Evolutionary conservation across 257 asterid species (phyloP), one percentile per base, ranked within the genome.

Genomic region (Fraxinus anomala): DNA sequence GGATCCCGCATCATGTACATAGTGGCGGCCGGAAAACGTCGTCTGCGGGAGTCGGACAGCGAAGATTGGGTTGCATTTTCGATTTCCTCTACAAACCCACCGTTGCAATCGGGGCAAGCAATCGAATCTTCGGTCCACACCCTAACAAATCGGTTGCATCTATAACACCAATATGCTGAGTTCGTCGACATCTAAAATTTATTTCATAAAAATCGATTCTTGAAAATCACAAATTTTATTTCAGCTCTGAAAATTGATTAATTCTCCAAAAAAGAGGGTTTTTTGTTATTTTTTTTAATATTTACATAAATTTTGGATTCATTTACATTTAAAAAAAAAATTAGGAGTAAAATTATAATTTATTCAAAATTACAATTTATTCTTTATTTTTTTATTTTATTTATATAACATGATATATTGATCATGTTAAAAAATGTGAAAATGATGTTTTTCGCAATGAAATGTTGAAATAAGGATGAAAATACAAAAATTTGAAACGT

Each of bases 41-140:
- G 89, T 0, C 95, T 83, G 0, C 91, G 76, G 17, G 97, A 87
- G 68, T 87, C 92, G 66, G 95, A 79, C 47, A 86, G 79, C 9
- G 92, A 80, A 75, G 93, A 82, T 79, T 83, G 82, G 72, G 82
- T 21, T 19, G 92, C 85, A 40, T 82, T 78, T 13, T 89, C 92
- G 74, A 91, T 77, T 82, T 87, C 91, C 81, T 92, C 97, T 34
- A 92, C 81, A 79, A 92, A 92, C 1, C 97, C 97, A 40, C 88
- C 42, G 86, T 61, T 82, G 78, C 97, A 92, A 80, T 91, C 94
- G 66, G 95, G 95, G 85, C 97, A 92, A 26, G 79, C 49, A 78
- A 89, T 73, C 74, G 92, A 81, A 16, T 91, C 92, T 40, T 80
- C 86, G 75, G 73, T 82, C 86, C 74, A 76, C 77, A 82, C 93